phyloP scores from a whole-genome alignment of 2,329 filamentous ascomycete species.

The Incumbomyces delicatus region DNA sequence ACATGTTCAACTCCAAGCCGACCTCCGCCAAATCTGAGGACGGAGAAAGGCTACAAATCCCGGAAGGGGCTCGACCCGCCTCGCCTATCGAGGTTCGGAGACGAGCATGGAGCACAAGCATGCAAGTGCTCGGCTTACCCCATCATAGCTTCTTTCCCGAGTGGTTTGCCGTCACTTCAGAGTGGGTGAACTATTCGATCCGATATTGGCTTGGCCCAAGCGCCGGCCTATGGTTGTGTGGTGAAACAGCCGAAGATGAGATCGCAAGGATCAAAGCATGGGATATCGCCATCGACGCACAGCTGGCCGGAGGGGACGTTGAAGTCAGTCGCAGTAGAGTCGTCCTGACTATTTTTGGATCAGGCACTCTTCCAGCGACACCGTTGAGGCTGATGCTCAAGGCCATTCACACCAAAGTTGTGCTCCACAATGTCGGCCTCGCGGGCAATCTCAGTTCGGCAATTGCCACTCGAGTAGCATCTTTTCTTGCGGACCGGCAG shows the following conservation, averaged over 20 bases:
- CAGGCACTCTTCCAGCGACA: slow-evolving; percentile 74
- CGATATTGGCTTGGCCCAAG: slow-evolving; percentile 68
- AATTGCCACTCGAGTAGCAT: slow-evolving; percentile 59
- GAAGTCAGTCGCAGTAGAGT: slow-evolving; percentile 83
- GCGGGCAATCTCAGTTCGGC: slow-evolving; percentile 55
- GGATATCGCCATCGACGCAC: slow-evolving; percentile 86
- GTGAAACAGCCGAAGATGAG: slow-evolving; percentile 75
- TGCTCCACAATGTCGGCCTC: slow-evolving; percentile 69
- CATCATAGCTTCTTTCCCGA: slow-evolving; percentile 79
- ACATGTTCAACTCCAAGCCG: slow-evolving; percentile 47
- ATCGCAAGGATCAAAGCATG: slow-evolving; percentile 79
- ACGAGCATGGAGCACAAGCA: slow-evolving; percentile 84
- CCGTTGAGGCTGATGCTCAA: slow-evolving; percentile 81
- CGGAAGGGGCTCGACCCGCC: slow-evolving; percentile 52
- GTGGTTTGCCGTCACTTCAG: slow-evolving; percentile 66
- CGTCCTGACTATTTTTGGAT: slow-evolving; percentile 76
- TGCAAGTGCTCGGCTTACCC: slow-evolving; percentile 87
- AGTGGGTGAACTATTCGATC: slow-evolving; percentile 71
- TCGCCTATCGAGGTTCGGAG: slow-evolving; percentile 77
- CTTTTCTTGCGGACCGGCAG: slow-evolving; percentile 61
- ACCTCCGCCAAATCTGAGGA: slow-evolving; percentile 38
- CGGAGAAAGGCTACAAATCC: slow-evolving; percentile 22
- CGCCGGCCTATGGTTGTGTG: slow-evolving; percentile 68
- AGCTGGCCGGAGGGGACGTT: slow-evolving; percentile 79
- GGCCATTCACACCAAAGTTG: slow-evolving; percentile 78